These are phyloP conservation scores for Coix lacrymajobi DNA, from an alignment of 176 grass and related monocot species.

Conservation along the genomic window DNA sequence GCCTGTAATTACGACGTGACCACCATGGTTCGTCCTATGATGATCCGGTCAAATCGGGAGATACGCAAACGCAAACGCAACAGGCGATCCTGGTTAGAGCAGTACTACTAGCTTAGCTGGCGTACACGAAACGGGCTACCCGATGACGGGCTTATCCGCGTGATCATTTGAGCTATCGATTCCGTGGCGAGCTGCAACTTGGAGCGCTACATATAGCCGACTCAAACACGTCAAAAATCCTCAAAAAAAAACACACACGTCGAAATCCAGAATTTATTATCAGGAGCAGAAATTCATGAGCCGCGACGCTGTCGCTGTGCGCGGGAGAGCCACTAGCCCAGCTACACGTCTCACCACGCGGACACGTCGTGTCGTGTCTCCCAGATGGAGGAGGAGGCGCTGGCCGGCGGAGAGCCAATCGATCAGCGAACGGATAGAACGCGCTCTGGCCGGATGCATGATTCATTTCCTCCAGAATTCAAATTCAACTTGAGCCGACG, in stretches of 20 bases:
- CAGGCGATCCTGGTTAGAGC: too few relatives aligned
- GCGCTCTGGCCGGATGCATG: neutral
- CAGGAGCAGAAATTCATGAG: neutral
- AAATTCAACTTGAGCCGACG: too few relatives aligned
- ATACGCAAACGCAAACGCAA: too few relatives aligned
- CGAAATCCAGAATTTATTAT: neutral
- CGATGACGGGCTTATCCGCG: neutral
- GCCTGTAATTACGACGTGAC: neutral
- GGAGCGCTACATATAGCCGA: neutral
- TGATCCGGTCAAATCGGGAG: neutral
- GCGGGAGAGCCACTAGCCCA: neutral
- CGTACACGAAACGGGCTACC: neutral
- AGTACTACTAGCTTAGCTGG: neutral
- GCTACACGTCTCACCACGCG: neutral
- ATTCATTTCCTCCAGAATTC: neutral
- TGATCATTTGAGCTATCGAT: neutral
- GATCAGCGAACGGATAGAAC: neutral
- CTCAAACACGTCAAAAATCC: neutral
- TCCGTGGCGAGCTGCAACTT: neutral
- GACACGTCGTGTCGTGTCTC: slow-evolving; percentile 13
- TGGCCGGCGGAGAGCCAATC: neutral
- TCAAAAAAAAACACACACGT: too few relatives aligned
- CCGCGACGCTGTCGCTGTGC: neutral
- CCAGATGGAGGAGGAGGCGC: neutral
- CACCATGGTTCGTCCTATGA: neutral